Base-by-base conservation (phyloP, 1,139 yeast genomes). In the Hansenula anomala region DNA sequence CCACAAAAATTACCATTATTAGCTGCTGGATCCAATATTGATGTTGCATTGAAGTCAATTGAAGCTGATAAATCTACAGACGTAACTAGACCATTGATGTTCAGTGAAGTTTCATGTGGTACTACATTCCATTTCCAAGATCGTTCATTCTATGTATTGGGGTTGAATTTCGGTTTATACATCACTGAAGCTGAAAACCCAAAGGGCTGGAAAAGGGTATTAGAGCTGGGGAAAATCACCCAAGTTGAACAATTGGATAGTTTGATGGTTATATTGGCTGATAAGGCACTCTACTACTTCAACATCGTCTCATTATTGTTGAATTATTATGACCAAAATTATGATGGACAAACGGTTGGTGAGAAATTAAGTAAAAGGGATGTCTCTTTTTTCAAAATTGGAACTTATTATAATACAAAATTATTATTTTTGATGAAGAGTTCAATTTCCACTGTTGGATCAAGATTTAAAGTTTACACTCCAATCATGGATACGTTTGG, bases 221-320 rank as follows among this genome's bases (percentile, higher is more conserved):
- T 85, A 28, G 71, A 73, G 45, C 60, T 80, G 17, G 41, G 63
- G 8, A 74, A 72, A 37, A 78, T 85, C 15, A 67, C 74, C n/a
- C 82, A 79, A 50, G 63, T 90, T 32, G 73, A 75, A 18, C 80
- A 82, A 7, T 64, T 85, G 31, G 73, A 78, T 44, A 75, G 80
- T 33, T 60, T 83, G 30, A 65, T 84, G 12, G 63, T 87, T 14
- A 63, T 85, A 3, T 63, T 87, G 37, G 73, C 80, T 14, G 81
- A 75, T 43, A 76, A 72, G 46, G 69, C 71, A 15, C 64, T 90
- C 36, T 68, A 78, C 39, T 80, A 83, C 59, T 79, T 80, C 48
- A 74, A 78, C 23, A 62, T 88, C 15, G 74, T 48, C 43, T 59
- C 53, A 41, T 51, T 44, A 45, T 49, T 38, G 49, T 37, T 36